These are phyloP conservation scores for Pyrus communis DNA, from an alignment of 306 rosid genomes.

Conservation along the genomic window DNA sequence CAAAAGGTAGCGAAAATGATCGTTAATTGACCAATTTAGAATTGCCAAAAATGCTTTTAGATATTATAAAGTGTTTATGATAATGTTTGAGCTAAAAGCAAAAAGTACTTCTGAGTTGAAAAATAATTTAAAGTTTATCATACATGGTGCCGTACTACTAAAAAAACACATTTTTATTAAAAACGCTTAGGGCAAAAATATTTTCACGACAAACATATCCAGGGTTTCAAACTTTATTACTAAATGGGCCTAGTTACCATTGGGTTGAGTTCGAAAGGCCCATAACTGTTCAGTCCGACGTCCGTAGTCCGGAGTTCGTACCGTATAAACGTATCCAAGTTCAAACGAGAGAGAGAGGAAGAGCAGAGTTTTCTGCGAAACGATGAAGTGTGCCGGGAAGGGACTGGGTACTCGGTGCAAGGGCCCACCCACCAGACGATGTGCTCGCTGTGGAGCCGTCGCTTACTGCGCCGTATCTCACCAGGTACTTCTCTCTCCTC, in stretches of 20 bases:
- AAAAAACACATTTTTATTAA: no score
- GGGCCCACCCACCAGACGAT: slow-evolving; percentile 48
- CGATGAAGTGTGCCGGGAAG: slow-evolving; percentile 82
- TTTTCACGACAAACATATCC: not conserved
- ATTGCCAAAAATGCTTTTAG: no score
- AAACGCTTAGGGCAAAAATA: no score
- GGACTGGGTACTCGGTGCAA: slow-evolving; percentile 59
- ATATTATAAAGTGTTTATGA: no score
- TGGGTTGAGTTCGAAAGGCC: not conserved
- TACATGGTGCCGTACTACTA: no score
- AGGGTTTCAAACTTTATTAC: not conserved
- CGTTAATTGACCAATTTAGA: not conserved
- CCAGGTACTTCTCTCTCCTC: slow-evolving; percentile 37
- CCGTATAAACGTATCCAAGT: not conserved
- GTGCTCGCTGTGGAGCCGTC: slow-evolving; percentile 76
- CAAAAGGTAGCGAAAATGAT: not conserved
- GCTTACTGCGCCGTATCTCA: slow-evolving; percentile 77
- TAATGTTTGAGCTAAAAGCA: no score
- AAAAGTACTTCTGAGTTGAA: no score
- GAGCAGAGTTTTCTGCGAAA: not conserved
- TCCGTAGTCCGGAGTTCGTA: not conserved
- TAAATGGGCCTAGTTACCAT: not conserved
- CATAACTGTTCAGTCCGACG: not conserved
- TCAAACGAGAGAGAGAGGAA: not conserved
- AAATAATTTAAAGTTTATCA: no score